Evolutionary conservation across 2,329 filamentous ascomycete genomes (phyloP).

Genomic region (Macrophomina phaseolina): DNA sequence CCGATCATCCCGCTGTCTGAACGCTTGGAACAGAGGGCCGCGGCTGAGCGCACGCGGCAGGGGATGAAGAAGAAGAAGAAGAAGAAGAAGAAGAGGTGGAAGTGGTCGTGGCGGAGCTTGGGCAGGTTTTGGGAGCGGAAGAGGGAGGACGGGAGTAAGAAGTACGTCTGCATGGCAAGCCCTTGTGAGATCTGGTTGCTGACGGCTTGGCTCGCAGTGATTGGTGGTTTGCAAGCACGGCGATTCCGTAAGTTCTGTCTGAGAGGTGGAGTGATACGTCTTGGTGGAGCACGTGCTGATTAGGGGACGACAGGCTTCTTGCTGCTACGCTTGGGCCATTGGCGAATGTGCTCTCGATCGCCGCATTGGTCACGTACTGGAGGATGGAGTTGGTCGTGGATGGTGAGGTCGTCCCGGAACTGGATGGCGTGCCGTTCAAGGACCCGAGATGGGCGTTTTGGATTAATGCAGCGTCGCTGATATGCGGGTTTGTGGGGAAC

Average conservation of each 20-base stretch:
- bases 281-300: neutral
- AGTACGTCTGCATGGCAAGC: neutral
- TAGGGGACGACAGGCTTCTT: constrained; percentile 57
- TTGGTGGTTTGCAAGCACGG: constrained; percentile 49
- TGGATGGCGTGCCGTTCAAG: constrained; percentile 59
- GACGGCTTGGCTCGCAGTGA: constrained; percentile 31
- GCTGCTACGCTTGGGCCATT: constrained; percentile 85
- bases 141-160: constrained; percentile 10
- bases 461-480: constrained; percentile 79
- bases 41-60: too few relatives aligned
- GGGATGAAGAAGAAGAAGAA: neutral
- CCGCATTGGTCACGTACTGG: constrained; percentile 83
- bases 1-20: neutral
- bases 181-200: neutral
- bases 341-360: constrained; percentile 86
- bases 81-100: neutral
- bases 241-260: constrained; percentile 35
- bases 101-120: neutral
- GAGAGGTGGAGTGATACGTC: too few relatives aligned
- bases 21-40: neutral
- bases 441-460: constrained; percentile 78
- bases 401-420: constrained; percentile 56
- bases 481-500: constrained; percentile 78
- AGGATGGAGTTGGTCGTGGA: constrained; percentile 62
- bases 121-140: constrained; percentile 15